These are phyloP conservation scores for Claviceps cyperi DNA, from an alignment of 2,329 filamentous ascomycete species.

Conservation along the genomic window DNA sequence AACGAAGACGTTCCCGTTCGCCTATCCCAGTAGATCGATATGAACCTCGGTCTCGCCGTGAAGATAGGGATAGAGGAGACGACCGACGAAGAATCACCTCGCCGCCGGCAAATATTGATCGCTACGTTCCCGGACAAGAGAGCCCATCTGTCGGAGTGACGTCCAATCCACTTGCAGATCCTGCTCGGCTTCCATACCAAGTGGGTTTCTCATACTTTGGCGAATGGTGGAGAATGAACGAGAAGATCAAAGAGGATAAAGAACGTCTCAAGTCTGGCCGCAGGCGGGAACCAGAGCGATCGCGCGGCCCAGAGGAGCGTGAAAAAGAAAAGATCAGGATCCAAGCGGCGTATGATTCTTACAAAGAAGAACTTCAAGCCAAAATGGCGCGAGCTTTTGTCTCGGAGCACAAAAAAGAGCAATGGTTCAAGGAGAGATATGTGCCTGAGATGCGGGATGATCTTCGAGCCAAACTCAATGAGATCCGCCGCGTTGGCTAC, in stretches of 20 bases:
- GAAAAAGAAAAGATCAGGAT: slow-evolving; percentile 69
- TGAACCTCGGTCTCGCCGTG: slow-evolving; percentile 54
- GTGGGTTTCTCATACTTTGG: slow-evolving; percentile 77
- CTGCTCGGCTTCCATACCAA: slow-evolving; percentile 59
- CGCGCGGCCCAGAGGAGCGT: slow-evolving; percentile 56
- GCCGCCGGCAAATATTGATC: slow-evolving; percentile 60
- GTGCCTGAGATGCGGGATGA: slow-evolving; percentile 66
- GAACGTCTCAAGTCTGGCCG: slow-evolving; percentile 57
- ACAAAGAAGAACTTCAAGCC: slow-evolving; percentile 54
- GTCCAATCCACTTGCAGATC: slow-evolving; percentile 57
- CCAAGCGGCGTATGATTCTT: slow-evolving; percentile 51
- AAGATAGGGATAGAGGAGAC: slow-evolving; percentile 49
- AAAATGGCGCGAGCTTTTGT: slow-evolving; percentile 86
- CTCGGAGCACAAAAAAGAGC: slow-evolving; percentile 80
- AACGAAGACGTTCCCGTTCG: slow-evolving; percentile 53
- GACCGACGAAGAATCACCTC: slow-evolving; percentile 48
- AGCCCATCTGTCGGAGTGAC: slow-evolving; percentile 26
- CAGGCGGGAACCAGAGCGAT: slow-evolving; percentile 47
- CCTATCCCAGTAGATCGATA: slow-evolving; percentile 61
- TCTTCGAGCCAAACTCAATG: slow-evolving; percentile 61
- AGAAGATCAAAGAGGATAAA: slow-evolving; percentile 69
- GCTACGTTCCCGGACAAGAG: slow-evolving; percentile 68
- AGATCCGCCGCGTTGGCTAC: slow-evolving; percentile 66
- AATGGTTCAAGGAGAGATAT: slow-evolving; percentile 97
- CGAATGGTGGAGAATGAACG: slow-evolving; percentile 75